Percentiles rank a stretch among this genome's conserved stretches.
Conservation (phyloP, 768 basidiomycete species). For the Crassisporium funariophilum region DNA sequence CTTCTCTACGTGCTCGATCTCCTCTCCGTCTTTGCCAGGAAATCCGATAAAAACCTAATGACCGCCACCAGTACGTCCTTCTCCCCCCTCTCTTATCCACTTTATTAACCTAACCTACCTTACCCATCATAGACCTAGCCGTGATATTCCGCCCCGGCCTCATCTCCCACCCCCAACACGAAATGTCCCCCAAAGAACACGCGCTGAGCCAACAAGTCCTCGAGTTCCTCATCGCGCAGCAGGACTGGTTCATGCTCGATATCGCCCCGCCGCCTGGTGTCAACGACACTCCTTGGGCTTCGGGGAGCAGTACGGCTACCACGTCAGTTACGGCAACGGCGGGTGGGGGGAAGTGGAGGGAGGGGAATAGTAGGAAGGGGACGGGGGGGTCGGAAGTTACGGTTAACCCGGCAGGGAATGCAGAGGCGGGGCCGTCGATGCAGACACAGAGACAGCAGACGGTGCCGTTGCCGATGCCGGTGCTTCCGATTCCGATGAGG, state of each 20-base stretch:
- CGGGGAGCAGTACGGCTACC: constrained; percentile 11
- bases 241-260: constrained; percentile 93
- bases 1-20: constrained; percentile 96
- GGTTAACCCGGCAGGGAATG: constrained; percentile 1
- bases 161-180: constrained; percentile 86
- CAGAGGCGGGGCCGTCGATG: constrained; percentile 14
- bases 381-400: too few relatives aligned
- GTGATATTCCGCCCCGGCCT: constrained; percentile 97
- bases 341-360: constrained; percentile 17
- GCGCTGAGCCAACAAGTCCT: constrained; percentile 86
- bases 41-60: constrained; percentile 93
- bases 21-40: constrained; percentile 91
- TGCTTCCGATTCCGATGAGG: background rate
- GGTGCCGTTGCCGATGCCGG: too few relatives aligned
- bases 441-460: background rate
- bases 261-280: constrained; percentile 60
- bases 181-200: constrained; percentile 85
- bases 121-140: constrained; percentile 70
- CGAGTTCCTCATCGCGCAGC: constrained; percentile 95
- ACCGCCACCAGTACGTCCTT: constrained; percentile 79
- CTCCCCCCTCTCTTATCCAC: constrained; percentile 3
- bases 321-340: constrained; percentile 9
- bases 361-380: constrained; percentile 21
- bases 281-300: constrained; percentile 9
- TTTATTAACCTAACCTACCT: background rate